Percentiles rank a stretch among this genome's conserved stretches.
Evolutionary conservation across 129 eudicot genomes (phyloP).

Genomic region (Kitagawia praeruptora): DNA sequence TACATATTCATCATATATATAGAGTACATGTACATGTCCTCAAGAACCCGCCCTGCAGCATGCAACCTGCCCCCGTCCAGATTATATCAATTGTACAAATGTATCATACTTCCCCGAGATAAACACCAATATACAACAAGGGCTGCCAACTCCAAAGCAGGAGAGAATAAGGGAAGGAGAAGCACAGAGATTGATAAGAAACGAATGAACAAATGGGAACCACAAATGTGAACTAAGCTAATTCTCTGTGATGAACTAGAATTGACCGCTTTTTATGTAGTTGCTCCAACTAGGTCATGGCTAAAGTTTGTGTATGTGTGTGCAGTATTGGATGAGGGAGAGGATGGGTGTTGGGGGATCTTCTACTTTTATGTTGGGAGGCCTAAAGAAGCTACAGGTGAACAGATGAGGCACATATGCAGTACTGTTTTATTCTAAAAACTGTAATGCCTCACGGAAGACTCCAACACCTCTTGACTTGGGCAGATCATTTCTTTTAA

Average conservation of each 20-base stretch:
- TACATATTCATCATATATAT: slow-evolving; percentile 33
- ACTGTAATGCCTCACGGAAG: slow-evolving; percentile 79
- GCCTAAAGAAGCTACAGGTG: slow-evolving; percentile 12
- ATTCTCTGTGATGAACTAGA: slow-evolving; percentile 31
- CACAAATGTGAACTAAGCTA: slow-evolving; percentile 40
- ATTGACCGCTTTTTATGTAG: slow-evolving; percentile 40
- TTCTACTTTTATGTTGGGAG: slow-evolving; percentile 7
- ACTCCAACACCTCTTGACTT: slow-evolving; percentile 66
- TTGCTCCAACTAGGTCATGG: slow-evolving; percentile 28
- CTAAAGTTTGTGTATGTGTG: slow-evolving; percentile 3
- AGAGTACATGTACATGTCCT: slow-evolving; percentile 48
- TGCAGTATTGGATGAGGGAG: background rate
- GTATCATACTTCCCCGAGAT: slow-evolving; percentile 19
- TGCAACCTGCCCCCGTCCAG: background rate
- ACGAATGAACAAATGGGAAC: slow-evolving; percentile 55
- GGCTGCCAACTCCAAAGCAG: slow-evolving; percentile 12
- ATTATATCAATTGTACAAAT: slow-evolving; percentile 32
- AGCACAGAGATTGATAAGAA: slow-evolving; percentile 38
- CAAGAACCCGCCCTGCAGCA: slow-evolving; percentile 28
- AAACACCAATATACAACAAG: slow-evolving; percentile 18
- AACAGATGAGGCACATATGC: slow-evolving; percentile 8
- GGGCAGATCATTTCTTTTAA: slow-evolving; percentile 84
- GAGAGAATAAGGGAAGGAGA: slow-evolving; percentile 20
- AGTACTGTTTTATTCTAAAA: slow-evolving; percentile 23
- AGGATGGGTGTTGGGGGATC: background rate